phyloP scores from a whole-genome alignment of 495 filamentous ascomycete species.

The Talaromyces proteolyticus region DNA sequence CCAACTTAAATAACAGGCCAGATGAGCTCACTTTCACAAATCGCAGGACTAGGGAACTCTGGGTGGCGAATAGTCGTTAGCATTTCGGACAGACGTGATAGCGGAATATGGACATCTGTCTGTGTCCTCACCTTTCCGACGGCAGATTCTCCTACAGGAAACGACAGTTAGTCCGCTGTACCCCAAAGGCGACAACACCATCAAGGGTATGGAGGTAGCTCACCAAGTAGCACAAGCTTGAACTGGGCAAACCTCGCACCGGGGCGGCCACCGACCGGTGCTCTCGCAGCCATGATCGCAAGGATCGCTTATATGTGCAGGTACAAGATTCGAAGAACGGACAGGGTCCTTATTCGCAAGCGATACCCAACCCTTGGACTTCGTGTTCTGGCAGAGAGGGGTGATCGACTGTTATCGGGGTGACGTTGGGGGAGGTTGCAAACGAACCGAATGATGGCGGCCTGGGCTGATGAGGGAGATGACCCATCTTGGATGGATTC shows the following conservation, averaged over 20 bases:
- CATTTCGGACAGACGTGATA: constrained; percentile 23
- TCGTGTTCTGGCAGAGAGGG: neutral
- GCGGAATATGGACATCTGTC: constrained; percentile 14
- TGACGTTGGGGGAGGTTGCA: neutral
- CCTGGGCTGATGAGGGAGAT: constrained; percentile 6
- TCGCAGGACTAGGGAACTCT: constrained; percentile 96
- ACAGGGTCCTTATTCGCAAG: neutral
- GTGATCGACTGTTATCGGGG: neutral
- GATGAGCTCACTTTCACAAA: constrained; percentile 82
- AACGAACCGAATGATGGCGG: neutral
- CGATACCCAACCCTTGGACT: too few species aligned
- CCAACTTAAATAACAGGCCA: too few species aligned
- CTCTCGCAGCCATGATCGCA: constrained; percentile 69
- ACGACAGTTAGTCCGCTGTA: too few species aligned
- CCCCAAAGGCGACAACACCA: too few species aligned
- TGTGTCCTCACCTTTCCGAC: constrained; percentile 78
- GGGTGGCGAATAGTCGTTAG: constrained; percentile 13
- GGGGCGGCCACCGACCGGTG: constrained; percentile 67
- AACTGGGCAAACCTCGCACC: constrained; percentile 95
- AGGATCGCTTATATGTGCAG: neutral
- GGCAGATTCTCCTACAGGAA: constrained; percentile 78
- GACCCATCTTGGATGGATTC: neutral
- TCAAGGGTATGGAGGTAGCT: constrained; percentile 15
- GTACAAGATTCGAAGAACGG: neutral
- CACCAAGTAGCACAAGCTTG: constrained; percentile 95